Evolutionary conservation across 768 basidiomycete genomes (phyloP).

Genomic region (Lentinula lateritia): DNA sequence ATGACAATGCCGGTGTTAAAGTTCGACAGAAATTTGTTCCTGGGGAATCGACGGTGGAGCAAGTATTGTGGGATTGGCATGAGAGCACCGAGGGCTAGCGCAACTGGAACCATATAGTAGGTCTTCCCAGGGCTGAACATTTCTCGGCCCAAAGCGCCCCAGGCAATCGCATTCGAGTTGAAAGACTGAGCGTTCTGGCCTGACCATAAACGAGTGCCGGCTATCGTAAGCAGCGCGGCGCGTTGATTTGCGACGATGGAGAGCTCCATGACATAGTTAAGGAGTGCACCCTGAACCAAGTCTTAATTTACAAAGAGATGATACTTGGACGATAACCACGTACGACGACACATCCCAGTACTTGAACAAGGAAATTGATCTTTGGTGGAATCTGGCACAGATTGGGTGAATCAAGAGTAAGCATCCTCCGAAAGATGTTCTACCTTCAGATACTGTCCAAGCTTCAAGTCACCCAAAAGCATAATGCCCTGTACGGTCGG

Average conservation of each 20-base stretch:
- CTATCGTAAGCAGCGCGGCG: constrained; percentile 15
- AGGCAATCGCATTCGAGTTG: constrained; percentile 27
- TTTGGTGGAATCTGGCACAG: constrained; percentile 35
- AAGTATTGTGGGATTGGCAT: constrained; percentile 29
- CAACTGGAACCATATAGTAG: constrained; percentile 21
- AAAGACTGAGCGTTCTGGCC: constrained; percentile 22
- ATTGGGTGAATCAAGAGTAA: background rate
- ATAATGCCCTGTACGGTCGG: constrained; percentile 29
- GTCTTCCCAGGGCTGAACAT: constrained; percentile 21
- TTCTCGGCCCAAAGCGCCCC: constrained; percentile 23
- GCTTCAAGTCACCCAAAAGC: constrained; percentile 39
- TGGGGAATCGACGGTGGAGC: constrained; percentile 23
- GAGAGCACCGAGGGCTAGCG: constrained; percentile 22
- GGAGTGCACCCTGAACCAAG: background rate
- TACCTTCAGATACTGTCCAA: constrained; percentile 27
- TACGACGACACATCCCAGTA: constrained; percentile 28
- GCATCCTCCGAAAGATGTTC: background rate
- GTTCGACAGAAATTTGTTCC: constrained; percentile 14
- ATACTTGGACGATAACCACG: background rate
- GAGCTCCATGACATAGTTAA: constrained; percentile 4
- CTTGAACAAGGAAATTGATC: constrained; percentile 40
- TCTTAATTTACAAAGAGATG: background rate
- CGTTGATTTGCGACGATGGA: constrained; percentile 2
- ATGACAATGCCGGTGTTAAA: constrained; percentile 20
- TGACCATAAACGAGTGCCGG: constrained; percentile 26